Evolutionary conservation across 73 alveolate genomes (phyloP).

Genomic region (Paraurostyla sp.): DNA sequence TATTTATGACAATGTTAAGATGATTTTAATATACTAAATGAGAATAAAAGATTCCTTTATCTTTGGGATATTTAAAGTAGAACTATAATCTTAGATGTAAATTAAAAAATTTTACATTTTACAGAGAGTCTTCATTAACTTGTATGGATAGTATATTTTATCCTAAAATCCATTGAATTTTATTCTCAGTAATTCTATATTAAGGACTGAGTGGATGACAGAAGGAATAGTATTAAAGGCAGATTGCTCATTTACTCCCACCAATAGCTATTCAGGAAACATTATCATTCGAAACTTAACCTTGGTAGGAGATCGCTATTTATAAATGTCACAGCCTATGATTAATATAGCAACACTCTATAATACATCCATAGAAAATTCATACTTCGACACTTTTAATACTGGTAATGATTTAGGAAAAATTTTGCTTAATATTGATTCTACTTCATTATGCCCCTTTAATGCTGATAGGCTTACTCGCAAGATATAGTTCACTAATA

Average conservation of each 20-base stretch:
- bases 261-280: neutral
- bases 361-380: neutral
- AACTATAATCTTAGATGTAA: neutral
- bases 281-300: neutral
- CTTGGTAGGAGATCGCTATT: neutral
- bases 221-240: neutral
- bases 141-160: neutral
- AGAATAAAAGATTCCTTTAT: neutral
- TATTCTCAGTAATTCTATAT: neutral
- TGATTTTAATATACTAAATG: neutral
- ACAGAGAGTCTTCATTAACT: neutral
- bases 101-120: neutral
- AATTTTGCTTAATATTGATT: neutral
- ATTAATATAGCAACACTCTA: neutral
- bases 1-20: neutral
- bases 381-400: neutral
- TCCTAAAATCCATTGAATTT: neutral
- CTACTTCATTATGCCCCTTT: neutral
- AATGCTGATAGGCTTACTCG: neutral
- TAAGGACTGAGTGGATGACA: neutral
- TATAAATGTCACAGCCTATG: neutral
- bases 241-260: neutral
- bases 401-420: neutral
- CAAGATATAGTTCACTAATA: neutral
- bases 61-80: neutral